Conservation (phyloP, 768 basidiomycete genomes). For the Kwoniella dejecticola region DNA sequence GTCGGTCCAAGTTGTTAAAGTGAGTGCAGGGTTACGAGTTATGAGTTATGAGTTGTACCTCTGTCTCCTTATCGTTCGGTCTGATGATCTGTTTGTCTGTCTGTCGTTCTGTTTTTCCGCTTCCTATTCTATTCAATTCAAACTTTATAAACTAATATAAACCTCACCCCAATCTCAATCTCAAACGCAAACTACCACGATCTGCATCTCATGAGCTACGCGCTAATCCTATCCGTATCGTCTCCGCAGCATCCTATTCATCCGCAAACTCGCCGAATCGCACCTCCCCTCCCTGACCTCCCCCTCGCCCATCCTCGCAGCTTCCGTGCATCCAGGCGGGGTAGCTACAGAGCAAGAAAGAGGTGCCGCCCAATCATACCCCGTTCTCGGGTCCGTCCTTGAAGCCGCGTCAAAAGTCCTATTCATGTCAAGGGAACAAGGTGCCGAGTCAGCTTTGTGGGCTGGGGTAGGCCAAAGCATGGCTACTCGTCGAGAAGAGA, state of each 20-base stretch:
- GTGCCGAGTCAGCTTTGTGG: constrained; percentile 52
- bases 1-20: constrained; percentile 49
- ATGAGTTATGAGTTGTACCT: too few species aligned
- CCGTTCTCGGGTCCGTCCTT: constrained; percentile 41
- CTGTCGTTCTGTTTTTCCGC: neutral
- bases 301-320: constrained; percentile 41
- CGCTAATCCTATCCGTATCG: too few species aligned
- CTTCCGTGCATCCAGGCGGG: constrained; percentile 53
- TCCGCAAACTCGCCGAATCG: constrained; percentile 42
- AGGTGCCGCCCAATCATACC: constrained; percentile 51
- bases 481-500: constrained; percentile 36
- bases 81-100: too few species aligned
- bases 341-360: constrained; percentile 54
- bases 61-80: too few species aligned
- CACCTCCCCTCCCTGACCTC: constrained; percentile 45
- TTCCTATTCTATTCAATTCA: neutral
- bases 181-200: too few species aligned
- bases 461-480: constrained; percentile 40
- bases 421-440: constrained; percentile 55
- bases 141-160: neutral
- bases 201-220: too few species aligned
- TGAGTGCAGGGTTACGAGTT: constrained; percentile 37
- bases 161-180: too few species aligned
- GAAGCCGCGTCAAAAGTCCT: constrained; percentile 39
- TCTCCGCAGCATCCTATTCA: constrained; percentile 44